A percentile compares a stretch with the other conserved stretches of the same genome.
Conservation (phyloP, 2,329 filamentous ascomycete genomes). For the Neophaeococcomyces mojaviensis region DNA sequence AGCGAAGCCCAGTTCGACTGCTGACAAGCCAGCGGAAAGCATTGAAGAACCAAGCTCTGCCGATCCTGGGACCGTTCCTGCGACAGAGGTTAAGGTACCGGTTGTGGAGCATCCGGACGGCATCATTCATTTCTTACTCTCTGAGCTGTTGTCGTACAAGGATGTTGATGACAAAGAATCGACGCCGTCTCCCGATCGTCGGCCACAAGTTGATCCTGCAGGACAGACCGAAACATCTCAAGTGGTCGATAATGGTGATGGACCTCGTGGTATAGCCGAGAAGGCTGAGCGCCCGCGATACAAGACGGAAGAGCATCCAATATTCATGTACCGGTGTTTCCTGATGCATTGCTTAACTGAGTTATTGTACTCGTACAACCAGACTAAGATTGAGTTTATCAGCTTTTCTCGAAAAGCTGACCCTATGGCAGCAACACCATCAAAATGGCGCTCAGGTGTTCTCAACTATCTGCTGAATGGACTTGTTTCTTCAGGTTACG, state of each 20-base stretch:
- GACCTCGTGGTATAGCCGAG: slow-evolving; percentile 38
- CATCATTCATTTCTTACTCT: slow-evolving; percentile 88
- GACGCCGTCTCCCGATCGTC: slow-evolving; percentile 30
- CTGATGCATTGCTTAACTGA: slow-evolving; percentile 86
- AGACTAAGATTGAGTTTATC: slow-evolving; percentile 96
- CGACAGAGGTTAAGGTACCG: slow-evolving; percentile 67
- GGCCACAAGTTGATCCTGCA: slow-evolving; percentile 16
- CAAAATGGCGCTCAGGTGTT: slow-evolving; percentile 86
- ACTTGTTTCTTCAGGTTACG: slow-evolving; percentile 59
- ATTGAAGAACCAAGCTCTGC: slow-evolving; percentile 36
- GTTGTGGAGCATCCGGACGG: slow-evolving; percentile 88
- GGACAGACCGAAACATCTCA: slow-evolving; percentile 26
- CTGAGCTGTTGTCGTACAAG: slow-evolving; percentile 82
- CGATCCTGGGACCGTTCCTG: slow-evolving; percentile 42
- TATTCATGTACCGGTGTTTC: slow-evolving; percentile 95
- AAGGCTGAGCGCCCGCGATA: slow-evolving; percentile 67
- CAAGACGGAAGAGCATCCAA: slow-evolving; percentile 87
- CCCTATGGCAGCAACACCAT: slow-evolving; percentile 74
- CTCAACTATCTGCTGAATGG: slow-evolving; percentile 88
- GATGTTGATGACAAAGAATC: slow-evolving; percentile 81
- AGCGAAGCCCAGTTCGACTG: slow-evolving; percentile 1
- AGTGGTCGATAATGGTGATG: slow-evolving; percentile 6
- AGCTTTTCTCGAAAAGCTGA: slow-evolving; percentile 94
- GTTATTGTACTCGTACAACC: slow-evolving; percentile 82
- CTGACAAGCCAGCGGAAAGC: slow-evolving; percentile 16